Conservation (phyloP, 352 stramenopile genomes). For the Phytopythium aichiense region DNA sequence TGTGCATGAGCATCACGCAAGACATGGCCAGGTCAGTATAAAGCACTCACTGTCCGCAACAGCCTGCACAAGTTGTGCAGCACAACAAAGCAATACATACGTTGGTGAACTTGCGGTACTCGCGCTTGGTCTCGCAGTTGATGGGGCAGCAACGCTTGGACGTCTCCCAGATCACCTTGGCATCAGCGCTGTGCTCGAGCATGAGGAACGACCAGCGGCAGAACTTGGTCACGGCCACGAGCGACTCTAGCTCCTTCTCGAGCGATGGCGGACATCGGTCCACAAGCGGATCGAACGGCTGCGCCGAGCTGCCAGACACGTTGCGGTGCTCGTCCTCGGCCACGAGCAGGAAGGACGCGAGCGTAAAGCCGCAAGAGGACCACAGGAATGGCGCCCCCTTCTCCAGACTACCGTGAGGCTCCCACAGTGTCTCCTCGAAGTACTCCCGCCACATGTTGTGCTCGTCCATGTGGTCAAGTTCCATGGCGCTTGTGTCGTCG, state of each 20-base stretch:
- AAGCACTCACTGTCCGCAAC: neutral
- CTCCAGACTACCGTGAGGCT: conserved; percentile 81
- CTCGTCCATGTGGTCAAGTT: conserved; percentile 44
- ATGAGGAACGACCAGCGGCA: conserved; percentile 86
- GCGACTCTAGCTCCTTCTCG: conserved; percentile 80
- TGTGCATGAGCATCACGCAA: conserved; percentile 10
- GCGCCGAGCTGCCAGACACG: conserved; percentile 7
- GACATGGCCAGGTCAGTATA: neutral
- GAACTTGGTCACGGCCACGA: conserved; percentile 79
- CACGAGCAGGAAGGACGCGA: conserved; percentile 72
- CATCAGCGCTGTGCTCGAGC: conserved; percentile 77
- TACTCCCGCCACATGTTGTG: conserved; percentile 85
- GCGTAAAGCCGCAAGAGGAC: conserved; percentile 77
- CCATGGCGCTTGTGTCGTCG: conserved; percentile 39
- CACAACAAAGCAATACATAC: conserved; percentile 18
- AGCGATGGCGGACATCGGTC: conserved; percentile 59
- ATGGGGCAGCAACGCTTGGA: conserved; percentile 83
- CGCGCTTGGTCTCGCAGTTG: conserved; percentile 79
- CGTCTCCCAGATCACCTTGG: conserved; percentile 87
- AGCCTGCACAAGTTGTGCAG: neutral
- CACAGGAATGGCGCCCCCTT: conserved; percentile 84
- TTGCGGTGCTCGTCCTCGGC: conserved; percentile 53
- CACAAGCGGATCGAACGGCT: conserved; percentile 45
- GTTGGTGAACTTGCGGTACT: conserved; percentile 88
- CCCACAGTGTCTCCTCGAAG: conserved; percentile 85